Percentiles rank a stretch among this genome's conserved stretches.
Evolutionary conservation across 768 basidiomycete genomes (phyloP).

Genomic region (Hysterangium stoloniferum): DNA sequence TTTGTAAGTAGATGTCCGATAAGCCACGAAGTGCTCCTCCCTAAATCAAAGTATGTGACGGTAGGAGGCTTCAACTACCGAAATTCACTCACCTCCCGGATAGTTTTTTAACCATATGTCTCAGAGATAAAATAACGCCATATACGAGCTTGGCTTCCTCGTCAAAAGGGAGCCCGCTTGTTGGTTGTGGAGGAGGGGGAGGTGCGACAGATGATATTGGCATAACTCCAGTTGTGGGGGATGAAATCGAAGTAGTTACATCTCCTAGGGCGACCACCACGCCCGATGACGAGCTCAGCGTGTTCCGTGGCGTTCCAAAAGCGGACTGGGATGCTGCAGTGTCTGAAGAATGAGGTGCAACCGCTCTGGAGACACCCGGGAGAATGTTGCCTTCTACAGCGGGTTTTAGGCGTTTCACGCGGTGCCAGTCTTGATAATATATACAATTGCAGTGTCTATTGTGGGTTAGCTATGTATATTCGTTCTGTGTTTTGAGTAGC

Average conservation of each 20-base stretch:
- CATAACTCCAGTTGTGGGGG: slow-evolving; percentile 30
- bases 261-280: slow-evolving; percentile 52
- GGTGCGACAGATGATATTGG: slow-evolving; percentile 29
- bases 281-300: slow-evolving; percentile 55
- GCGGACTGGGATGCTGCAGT: slow-evolving; percentile 28
- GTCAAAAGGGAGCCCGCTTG: slow-evolving; percentile 76
- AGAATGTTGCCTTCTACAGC: slow-evolving; percentile 64
- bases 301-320: slow-evolving; percentile 56
- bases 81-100: slow-evolving; percentile 58
- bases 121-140: slow-evolving; percentile 83
- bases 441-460: slow-evolving; percentile 83
- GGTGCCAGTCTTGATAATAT: slow-evolving; percentile 95
- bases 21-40: slow-evolving; percentile 86
- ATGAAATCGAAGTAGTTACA: slow-evolving; percentile 16
- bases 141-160: slow-evolving; percentile 98
- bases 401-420: slow-evolving; percentile 62
- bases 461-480: neutral
- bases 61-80: neutral
- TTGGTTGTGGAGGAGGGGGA: slow-evolving; percentile 26
- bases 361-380: slow-evolving; percentile 70
- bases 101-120: slow-evolving; percentile 94
- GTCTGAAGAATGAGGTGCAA: slow-evolving; percentile 31
- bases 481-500: slow-evolving; percentile 2
- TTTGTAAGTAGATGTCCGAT: slow-evolving; percentile 87
- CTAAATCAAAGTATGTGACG: slow-evolving; percentile 33